Base-by-base conservation (phyloP, 148 eudicot species). In the Heliosperma pusillum region DNA sequence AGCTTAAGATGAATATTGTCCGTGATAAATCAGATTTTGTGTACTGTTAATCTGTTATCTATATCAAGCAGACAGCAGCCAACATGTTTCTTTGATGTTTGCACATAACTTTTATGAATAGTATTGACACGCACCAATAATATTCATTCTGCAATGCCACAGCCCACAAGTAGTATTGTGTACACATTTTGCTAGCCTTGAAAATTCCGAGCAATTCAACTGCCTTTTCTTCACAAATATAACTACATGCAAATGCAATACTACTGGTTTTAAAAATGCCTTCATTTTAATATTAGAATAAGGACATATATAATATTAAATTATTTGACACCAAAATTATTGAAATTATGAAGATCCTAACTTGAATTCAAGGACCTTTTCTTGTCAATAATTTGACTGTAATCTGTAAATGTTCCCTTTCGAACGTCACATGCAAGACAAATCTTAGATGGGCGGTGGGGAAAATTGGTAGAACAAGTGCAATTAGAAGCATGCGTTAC, bases 291-390 rank as follows among this genome's bases (percentile, higher is more conserved):
- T n/a, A n/a, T n/a, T n/a, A n/a, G n/a, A n/a, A n/a, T n/a, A n/a
- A 11, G 10, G 20, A 19, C 0, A 19, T 0, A n/a, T 62, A 62
- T 11, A 26, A 3, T 33, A 36, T 36, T 36, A 6, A 36, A 36
- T 63, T 63, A 26, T 10, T 12, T 13, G 15, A 61, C 65, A 19
- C 6, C n/a, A 17, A 30, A n/a, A 33, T 17, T 33, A 65, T 65
- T 19, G 69, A 65, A 30, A 22, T 33, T 30, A 6, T 30, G 47
- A 12, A 60, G 16, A 22, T 22, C 16, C 3, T 24, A 11, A 24
- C 27, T 60, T 60, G 64, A 60, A 21, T 60, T 60, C 15, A 60
- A 60, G 69, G 69, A 65, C 69, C 9, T 40, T 67, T 67, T 67
- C 53, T 67, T 40, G 71, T 67, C 71, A 40, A 42, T 40, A 67